Evolutionary conservation across 805 yeast genomes (phyloP), one percentile per base, ranked within the genome.

Genomic region (Yarrowia divulgata): DNA sequence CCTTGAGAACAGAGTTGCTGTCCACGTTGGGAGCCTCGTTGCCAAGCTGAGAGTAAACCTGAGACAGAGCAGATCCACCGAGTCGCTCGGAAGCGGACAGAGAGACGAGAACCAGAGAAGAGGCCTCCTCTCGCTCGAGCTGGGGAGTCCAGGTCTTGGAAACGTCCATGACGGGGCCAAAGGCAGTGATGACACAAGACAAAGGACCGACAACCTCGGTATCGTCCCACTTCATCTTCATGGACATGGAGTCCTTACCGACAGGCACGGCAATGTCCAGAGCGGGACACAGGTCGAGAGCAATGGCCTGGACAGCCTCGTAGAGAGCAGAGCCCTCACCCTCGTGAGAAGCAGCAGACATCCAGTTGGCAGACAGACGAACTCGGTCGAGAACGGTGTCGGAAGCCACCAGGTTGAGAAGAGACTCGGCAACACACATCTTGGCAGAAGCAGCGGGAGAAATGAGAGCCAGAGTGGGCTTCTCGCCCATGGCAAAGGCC

Each of bases 161-260:
- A 40, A 97, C 93, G 78, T 93, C 84, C 55, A 81, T 81, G 62
- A 95, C 98, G 43, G 97, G 91, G 70, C 90, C 91, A 78, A 94
- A 95, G 0, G 98, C 95, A 29, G 99, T 93, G 73, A 94, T 85
- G 60, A 91, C 90, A 75, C 94, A 85, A 13, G 98, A 90, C 77
- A 95, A 82, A 60, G 99, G 99, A n/a, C 98, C 92, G 71, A 95
- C 88, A 52, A 95, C 98, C 79, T 92, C 97, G 75, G 89, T 91
- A 49, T 75, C 70, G 67, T 76, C 81, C 99, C 99, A 95, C 76
- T 90, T 89, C 98, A 95, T 95, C 82, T 93, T 92, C 99, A 95
- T 94, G 29, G 98, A 93, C 97, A 95, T 93, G 43, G 98, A 93
- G 79, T 95, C 99, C 81, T 95, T 95, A 73, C 99, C 99, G 45